These are phyloP conservation scores for Lablab purpureus DNA, from an alignment of 306 rosid genomes.

Conservation along the genomic window DNA sequence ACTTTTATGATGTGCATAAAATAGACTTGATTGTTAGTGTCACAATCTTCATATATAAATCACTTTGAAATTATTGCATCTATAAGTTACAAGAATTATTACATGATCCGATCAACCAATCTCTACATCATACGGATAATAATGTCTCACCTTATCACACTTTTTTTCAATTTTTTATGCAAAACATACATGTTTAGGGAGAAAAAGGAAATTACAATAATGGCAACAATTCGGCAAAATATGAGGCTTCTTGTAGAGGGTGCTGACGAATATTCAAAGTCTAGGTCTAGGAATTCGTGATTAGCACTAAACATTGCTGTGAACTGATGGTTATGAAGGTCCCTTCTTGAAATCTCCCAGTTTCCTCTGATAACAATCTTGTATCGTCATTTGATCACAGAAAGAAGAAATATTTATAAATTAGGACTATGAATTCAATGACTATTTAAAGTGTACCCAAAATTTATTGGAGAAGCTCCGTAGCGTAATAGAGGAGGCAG, in stretches of 20 bases:
- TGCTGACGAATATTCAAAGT: conserved; percentile 54
- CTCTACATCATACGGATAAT: not conserved
- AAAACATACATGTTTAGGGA: conserved; percentile 18
- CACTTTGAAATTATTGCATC: not conserved
- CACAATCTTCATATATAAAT: not conserved
- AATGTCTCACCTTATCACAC: not conserved
- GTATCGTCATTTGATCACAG: conserved; percentile 28
- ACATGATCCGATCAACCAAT: not conserved
- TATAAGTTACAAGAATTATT: not conserved
- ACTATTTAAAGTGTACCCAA: conserved; percentile 56
- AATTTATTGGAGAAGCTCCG: conserved; percentile 63
- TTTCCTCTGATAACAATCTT: conserved; percentile 54
- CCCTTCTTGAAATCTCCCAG: conserved; percentile 78
- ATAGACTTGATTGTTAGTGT: not conserved
- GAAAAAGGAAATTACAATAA: conserved; percentile 61
- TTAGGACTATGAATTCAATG: not conserved
- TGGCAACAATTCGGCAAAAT: conserved; percentile 71
- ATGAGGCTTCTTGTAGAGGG: conserved; percentile 60
- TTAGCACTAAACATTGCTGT: conserved; percentile 56
- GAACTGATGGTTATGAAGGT: conserved; percentile 60
- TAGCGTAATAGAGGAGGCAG: conserved; percentile 64
- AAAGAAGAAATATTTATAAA: not conserved
- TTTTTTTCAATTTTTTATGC: not conserved
- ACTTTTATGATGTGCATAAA: not conserved
- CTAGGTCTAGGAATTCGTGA: conserved; percentile 54